phyloP scores from a whole-genome alignment of 352 stramenopile genomes.

The Globisporangium apiculatum region DNA sequence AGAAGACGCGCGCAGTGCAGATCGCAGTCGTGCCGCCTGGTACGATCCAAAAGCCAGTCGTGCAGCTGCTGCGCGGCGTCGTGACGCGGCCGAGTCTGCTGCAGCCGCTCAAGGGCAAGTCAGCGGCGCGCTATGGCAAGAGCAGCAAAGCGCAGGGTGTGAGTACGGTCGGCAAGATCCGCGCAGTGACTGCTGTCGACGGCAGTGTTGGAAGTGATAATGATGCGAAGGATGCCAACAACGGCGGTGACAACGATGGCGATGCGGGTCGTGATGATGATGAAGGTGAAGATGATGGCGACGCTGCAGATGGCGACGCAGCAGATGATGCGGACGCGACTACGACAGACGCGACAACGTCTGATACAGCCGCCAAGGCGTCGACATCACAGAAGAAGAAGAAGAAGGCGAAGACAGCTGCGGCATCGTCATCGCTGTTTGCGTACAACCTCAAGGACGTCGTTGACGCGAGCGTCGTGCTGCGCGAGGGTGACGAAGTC shows the following conservation, averaged over 20 bases:
- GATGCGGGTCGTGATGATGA: conserved; percentile 19
- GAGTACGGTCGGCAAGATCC: conserved; percentile 56
- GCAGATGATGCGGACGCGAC: conserved; percentile 9
- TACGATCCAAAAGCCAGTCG: conserved; percentile 46
- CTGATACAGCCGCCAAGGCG: not conserved
- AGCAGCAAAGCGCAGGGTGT: conserved; percentile 23
- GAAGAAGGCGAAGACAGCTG: conserved; percentile 14
- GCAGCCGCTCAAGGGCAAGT: conserved; percentile 29
- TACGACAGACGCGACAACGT: not conserved
- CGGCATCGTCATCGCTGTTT: conserved; percentile 18
- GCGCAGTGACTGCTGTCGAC: conserved; percentile 10
- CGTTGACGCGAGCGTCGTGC: conserved; percentile 34
- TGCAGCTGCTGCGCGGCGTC: conserved; percentile 31
- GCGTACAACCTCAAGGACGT: conserved; percentile 70
- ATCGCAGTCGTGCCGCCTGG: conserved; percentile 48
- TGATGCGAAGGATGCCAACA: conserved; percentile 5
- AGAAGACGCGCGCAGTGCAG: conserved; percentile 44
- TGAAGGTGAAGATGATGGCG: conserved; percentile 17
- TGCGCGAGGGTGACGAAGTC: conserved; percentile 69
- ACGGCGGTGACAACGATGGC: conserved; percentile 13
- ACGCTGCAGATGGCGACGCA: conserved; percentile 10
- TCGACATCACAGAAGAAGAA: not conserved
- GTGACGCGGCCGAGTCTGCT: conserved; percentile 61
- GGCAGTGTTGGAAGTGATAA: conserved; percentile 1
- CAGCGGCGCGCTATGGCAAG: conserved; percentile 26